Conservation (phyloP, 176 grass and related monocot species). For the Phoenix dactylifera region DNA sequence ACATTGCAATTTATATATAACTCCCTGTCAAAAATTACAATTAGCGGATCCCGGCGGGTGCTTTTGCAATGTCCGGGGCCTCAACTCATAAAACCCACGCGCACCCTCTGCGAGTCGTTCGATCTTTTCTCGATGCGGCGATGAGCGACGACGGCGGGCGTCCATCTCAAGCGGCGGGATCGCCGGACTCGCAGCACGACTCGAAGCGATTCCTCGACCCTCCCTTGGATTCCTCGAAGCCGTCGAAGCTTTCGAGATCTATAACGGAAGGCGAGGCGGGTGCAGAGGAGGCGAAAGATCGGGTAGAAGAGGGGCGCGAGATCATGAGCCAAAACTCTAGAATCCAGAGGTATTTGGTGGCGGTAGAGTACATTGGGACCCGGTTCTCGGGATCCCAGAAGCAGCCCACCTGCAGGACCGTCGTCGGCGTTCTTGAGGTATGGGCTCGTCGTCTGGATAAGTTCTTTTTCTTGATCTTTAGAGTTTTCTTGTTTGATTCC, state of each 20-base stretch:
- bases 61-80: too few relatives aligned
- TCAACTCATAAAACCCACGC: too few relatives aligned
- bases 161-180: background rate
- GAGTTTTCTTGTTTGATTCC: too few relatives aligned
- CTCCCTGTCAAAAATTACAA: too few relatives aligned
- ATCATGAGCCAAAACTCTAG: slow-evolving; percentile 43
- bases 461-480: too few relatives aligned
- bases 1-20: too few relatives aligned
- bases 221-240: slow-evolving; percentile 12
- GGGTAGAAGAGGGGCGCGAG: slow-evolving; percentile 1
- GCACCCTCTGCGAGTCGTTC: too few relatives aligned
- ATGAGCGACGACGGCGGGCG: background rate
- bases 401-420: slow-evolving; percentile 75
- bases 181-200: background rate
- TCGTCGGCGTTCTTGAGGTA: slow-evolving; percentile 81
- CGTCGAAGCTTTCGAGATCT: slow-evolving; percentile 3
- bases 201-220: slow-evolving; percentile 3
- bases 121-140: background rate
- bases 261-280: too few relatives aligned
- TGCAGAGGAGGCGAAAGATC: background rate
- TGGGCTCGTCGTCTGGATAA: background rate
- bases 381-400: slow-evolving; percentile 81
- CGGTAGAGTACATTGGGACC: slow-evolving; percentile 80
- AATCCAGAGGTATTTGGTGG: slow-evolving; percentile 72
- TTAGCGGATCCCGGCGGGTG: too few relatives aligned